Conservation (phyloP, 495 filamentous ascomycete genomes). For the Emericellopsis terricola region DNA sequence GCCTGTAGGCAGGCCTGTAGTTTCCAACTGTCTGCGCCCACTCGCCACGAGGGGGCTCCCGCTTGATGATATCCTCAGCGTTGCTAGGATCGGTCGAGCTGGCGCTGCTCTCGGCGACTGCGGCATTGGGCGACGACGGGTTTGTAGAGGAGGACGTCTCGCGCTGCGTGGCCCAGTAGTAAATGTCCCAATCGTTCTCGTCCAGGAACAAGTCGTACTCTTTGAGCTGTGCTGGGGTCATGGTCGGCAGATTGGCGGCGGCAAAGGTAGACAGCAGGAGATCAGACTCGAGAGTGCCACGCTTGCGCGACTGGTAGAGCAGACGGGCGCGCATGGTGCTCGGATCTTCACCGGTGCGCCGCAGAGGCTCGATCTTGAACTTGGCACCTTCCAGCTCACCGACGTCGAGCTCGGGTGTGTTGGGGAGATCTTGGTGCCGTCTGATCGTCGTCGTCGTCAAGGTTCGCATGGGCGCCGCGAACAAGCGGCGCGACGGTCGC, state of each 20-base stretch:
- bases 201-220: slow-evolving; percentile 91
- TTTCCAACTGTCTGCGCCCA: slow-evolving; percentile 94
- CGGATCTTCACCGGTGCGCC: slow-evolving; percentile 60
- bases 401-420: slow-evolving; percentile 77
- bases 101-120: slow-evolving; percentile 11
- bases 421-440: too few relatives aligned
- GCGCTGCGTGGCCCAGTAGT: slow-evolving; percentile 98
- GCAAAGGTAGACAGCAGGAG: slow-evolving; percentile 94
- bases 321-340: slow-evolving; percentile 75
- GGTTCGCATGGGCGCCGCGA: too few relatives aligned
- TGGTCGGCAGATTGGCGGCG: slow-evolving; percentile 49
- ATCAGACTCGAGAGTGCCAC: slow-evolving; percentile 89
- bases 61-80: slow-evolving; percentile 11
- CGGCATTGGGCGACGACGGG: slow-evolving; percentile 17
- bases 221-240: slow-evolving; percentile 54
- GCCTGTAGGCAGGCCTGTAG: slow-evolving; percentile 84
- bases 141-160: slow-evolving; percentile 19
- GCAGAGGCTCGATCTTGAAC: slow-evolving; percentile 79
- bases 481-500: too few relatives aligned
- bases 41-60: slow-evolving; percentile 38
- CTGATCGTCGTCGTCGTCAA: too few relatives aligned
- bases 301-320: slow-evolving; percentile 91
- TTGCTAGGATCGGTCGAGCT: slow-evolving; percentile 12
- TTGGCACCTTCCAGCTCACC: slow-evolving; percentile 80
- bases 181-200: slow-evolving; percentile 99